A percentile compares a stretch with the other conserved stretches of the same genome.
phyloP scores from a whole-genome alignment of 352 stramenopile species.

The Phytopythium montanum region DNA sequence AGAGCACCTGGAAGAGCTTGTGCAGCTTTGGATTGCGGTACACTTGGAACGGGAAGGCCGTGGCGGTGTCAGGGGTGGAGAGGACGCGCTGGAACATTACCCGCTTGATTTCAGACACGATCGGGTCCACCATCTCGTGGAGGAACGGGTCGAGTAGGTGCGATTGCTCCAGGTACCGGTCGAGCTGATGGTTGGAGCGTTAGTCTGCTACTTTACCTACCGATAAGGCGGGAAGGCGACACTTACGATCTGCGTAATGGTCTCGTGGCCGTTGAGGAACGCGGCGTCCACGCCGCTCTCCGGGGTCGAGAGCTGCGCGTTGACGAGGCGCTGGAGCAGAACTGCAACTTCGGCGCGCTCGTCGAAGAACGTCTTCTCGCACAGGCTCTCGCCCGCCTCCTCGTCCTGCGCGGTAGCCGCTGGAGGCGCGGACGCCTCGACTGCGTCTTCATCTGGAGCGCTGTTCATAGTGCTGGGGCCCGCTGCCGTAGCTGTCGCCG shows the following conservation, averaged over 20 bases:
- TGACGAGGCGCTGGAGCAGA: slow-evolving; percentile 37
- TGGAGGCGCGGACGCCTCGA: no score
- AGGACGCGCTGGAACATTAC: slow-evolving; percentile 37
- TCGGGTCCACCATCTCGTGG: slow-evolving; percentile 58
- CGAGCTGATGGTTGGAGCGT: slow-evolving; percentile 36
- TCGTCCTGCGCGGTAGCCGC: background rate
- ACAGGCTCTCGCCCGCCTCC: slow-evolving; percentile 34
- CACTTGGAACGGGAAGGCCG: slow-evolving; percentile 73
- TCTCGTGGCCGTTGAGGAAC: slow-evolving; percentile 34
- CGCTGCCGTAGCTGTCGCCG: no score
- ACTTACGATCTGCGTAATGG: slow-evolving; percentile 50
- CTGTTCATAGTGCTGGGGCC: no score
- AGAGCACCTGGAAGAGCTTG: slow-evolving; percentile 90
- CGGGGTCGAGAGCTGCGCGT: slow-evolving; percentile 17
- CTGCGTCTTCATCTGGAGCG: no score
- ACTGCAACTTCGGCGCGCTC: slow-evolving; percentile 45
- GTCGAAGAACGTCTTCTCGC: slow-evolving; percentile 62
- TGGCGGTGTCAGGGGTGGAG: slow-evolving; percentile 2
- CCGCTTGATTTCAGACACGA: slow-evolving; percentile 64
- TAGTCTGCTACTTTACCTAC: no score
- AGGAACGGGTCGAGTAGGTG: slow-evolving; percentile 89
- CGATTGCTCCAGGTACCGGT: slow-evolving; percentile 88
- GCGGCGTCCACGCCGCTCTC: slow-evolving; percentile 45
- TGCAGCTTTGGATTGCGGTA: slow-evolving; percentile 75
- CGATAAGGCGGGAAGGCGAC: no score